Evolutionary conservation across 306 rosid species (phyloP), one percentile per base, ranked within the genome.

Genomic region (Citrullus amarus): DNA sequence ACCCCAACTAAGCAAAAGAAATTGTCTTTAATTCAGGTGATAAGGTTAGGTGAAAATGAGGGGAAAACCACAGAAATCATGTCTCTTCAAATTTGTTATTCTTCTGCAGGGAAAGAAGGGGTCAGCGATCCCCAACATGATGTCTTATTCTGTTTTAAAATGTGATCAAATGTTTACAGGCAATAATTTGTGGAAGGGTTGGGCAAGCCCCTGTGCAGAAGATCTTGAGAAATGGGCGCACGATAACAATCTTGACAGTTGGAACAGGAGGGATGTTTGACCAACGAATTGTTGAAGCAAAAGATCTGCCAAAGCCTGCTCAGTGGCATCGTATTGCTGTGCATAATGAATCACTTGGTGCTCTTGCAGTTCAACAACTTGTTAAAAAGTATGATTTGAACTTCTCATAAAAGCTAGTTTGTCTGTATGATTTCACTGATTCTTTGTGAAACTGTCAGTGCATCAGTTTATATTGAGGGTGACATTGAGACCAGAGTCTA

Each of bases 241-340:
- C 81, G 54, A 75, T 92, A 48, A 92, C 96, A 80, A 90, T 92
- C 79, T 95, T 95, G 80, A 95, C 97, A 0, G 99, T 95, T 82
- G 99, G 97, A 77, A 95, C 99, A 0, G 99, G 98, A n/a, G 99
- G 97, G 73, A 83, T 91, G 97, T 92, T 61, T 83, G 99, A 95
- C 83, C 99, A 95, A 83, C 90, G 99, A 87, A 79, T 78, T 81
- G 22, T 44, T 55, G 88, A 88, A 54, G 76, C 85, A 78, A 81
- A 77, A 75, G 96, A 87, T 86, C 71, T 88, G 90, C 98, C 97
- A 53, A 95, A 54, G 80, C 98, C 97, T 15, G 91, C 86, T 41
- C 99, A 95, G 75, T 95, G 97, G 99, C 99, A 95, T 87, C 88
- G 99, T 81, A 75, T 95, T 84, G 96, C 96, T 65, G 97, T 95